Evolutionary conservation across 2,329 filamentous ascomycete species (phyloP), one percentile per base, ranked within the genome.

Genomic region (Ambrosiella cleistominuta): DNA sequence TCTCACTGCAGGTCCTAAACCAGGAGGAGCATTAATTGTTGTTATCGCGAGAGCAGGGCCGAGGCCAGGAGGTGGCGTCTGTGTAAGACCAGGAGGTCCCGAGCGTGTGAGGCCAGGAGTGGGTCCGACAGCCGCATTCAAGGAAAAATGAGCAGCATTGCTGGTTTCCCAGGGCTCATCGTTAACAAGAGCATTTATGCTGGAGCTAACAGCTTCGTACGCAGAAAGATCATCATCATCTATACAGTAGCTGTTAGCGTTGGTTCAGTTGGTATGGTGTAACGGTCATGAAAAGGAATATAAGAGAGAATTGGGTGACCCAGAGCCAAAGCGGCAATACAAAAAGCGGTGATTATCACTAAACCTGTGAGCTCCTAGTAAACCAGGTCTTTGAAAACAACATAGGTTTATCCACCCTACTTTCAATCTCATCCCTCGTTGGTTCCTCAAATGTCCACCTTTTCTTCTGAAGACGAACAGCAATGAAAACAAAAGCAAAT

Each of bases 121-220:
- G 13, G n/a, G 17, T 11, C 27, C 3, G 27, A 51, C 35, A 11
- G 47, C 6, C 6, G 12, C n/a, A 19, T 9, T 9, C 8, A 19
- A 11, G 5, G 19, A 36, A 11, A 11, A 2, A 19, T 19, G n/a
- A 36, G 27, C n/a, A 8, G 7, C 1, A n/a, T 9, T 9, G 9
- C 8, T 9, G 15, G 15, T 36, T n/a, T 56, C 7, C 49, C 52
- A 39, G 3, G 66, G 64, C n/a, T 78, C 71, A 65, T 87, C 83
- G 19, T 81, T 79, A 11, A 87, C 83, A 3, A 87, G 70, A 2
- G 81, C 81, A 66, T 86, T 83, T 45, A 87, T 79, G n/a, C 78
- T 82, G 49, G 74, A 73, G 2, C 74, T 75, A 11, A 76, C 81
- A 63, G 83, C 81, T 61, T 82, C 80, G 51, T 83, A 71, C 9